A percentile compares a stretch with the other conserved stretches of the same genome.
Evolutionary conservation across 768 basidiomycete genomes (phyloP).

Genomic region (Xerocomellus chrysenteron): DNA sequence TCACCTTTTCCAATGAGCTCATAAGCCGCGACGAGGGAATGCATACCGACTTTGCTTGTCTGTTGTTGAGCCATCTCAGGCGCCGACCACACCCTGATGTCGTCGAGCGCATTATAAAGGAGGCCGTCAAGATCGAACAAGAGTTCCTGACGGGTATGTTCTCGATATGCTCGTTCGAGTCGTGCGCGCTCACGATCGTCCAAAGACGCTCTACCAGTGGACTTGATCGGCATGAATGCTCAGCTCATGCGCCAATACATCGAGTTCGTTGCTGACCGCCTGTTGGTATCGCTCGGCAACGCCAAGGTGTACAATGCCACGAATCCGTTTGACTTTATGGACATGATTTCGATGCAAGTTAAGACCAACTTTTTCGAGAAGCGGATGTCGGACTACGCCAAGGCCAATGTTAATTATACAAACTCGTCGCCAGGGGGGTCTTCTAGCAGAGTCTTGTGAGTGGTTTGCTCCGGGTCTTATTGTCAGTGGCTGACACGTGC

Average conservation of each 20-base stretch:
- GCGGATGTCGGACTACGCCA: conserved; percentile 78
- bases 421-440: conserved; percentile 2
- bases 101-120: conserved; percentile 66
- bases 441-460: conserved; percentile 37
- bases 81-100: conserved; percentile 77
- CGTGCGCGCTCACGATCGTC: not conserved
- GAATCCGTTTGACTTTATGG: conserved; percentile 94
- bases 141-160: conserved; percentile 73
- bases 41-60: conserved; percentile 94
- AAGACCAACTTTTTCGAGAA: conserved; percentile 98
- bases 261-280: conserved; percentile 87
- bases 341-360: conserved; percentile 89
- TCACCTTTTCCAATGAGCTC: conserved; percentile 93
- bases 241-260: conserved; percentile 86
- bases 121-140: conserved; percentile 84
- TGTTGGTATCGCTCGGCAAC: conserved; percentile 84
- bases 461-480: not conserved
- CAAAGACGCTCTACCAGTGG: conserved; percentile 76
- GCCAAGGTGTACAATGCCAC: conserved; percentile 66
- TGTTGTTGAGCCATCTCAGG: conserved; percentile 78
- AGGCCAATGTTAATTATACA: conserved; percentile 50
- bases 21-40: conserved; percentile 94
- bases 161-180: not conserved
- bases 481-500: not conserved
- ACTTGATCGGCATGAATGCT: conserved; percentile 89